phyloP scores from a whole-genome alignment of 139 green algal genomes.

The Pleodorina starrii region DNA sequence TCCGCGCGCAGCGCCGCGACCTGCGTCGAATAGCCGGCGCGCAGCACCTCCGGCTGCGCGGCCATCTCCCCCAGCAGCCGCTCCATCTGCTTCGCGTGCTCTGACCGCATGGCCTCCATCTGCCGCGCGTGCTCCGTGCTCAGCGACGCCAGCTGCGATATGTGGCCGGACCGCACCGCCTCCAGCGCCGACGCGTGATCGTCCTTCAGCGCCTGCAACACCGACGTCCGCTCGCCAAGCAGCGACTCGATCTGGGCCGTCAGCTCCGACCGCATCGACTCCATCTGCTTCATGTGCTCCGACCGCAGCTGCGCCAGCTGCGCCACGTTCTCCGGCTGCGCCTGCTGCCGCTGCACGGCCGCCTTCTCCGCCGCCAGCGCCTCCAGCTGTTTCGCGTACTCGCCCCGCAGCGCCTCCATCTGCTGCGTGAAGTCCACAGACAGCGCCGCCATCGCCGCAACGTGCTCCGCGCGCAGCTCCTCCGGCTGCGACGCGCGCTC shows the following conservation, averaged over 20 bases:
- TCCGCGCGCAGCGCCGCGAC: constrained; percentile 1
- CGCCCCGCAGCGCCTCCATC: neutral
- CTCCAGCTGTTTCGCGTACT: neutral
- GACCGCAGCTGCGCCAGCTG: neutral
- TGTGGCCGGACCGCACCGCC: neutral
- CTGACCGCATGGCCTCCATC: neutral
- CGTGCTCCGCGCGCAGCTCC: neutral
- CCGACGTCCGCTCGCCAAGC: neutral
- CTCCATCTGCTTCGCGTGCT: neutral
- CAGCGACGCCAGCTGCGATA: neutral
- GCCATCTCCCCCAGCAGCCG: neutral
- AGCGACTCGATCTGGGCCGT: neutral
- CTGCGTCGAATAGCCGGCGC: neutral
- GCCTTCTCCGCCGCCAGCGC: neutral
- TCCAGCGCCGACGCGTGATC: neutral
- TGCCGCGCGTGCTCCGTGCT: neutral
- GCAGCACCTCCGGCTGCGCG: neutral
- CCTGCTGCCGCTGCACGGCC: neutral
- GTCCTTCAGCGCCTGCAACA: neutral
- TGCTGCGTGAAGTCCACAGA: neutral
- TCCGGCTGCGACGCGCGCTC: neutral
- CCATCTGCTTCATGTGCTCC: neutral
- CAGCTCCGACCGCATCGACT: neutral
- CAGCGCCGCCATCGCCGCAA: neutral
- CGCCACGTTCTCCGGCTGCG: neutral